A percentile compares a stretch with the other conserved stretches of the same genome.
Evolutionary conservation across 176 grass and related monocot species (phyloP).

Genomic region (Zea mays): Zm-B73-REFERENCE-NAM-5.0 NC_050100.1:18867501-18868000

Average conservation of each 20-base stretch:
- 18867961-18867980: slow-evolving; percentile 60
- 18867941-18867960: slow-evolving; percentile 66
- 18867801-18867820: slow-evolving; percentile 35
- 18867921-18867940: slow-evolving; percentile 43
- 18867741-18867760: slow-evolving; percentile 44
- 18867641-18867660: slow-evolving; percentile 27
- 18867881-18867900: slow-evolving; percentile 24
- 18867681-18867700: slow-evolving; percentile 39
- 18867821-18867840: slow-evolving; percentile 49
- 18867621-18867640: background rate
- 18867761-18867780: slow-evolving; percentile 24
- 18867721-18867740: slow-evolving; percentile 54
- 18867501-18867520: slow-evolving; percentile 11
- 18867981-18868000: slow-evolving; percentile 35
- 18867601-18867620: background rate
- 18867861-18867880: slow-evolving; percentile 49
- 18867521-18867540: background rate
- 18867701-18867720: slow-evolving; percentile 29
- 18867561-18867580: background rate
- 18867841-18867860: slow-evolving; percentile 38
- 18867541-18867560: background rate
- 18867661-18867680: slow-evolving; percentile 63
- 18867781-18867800: slow-evolving; percentile 22
- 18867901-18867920: slow-evolving; percentile 52
- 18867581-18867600: background rate